Evolutionary conservation across 768 basidiomycete species (phyloP).

Genomic region (Lanmaoa pseudosensibilis): DNA sequence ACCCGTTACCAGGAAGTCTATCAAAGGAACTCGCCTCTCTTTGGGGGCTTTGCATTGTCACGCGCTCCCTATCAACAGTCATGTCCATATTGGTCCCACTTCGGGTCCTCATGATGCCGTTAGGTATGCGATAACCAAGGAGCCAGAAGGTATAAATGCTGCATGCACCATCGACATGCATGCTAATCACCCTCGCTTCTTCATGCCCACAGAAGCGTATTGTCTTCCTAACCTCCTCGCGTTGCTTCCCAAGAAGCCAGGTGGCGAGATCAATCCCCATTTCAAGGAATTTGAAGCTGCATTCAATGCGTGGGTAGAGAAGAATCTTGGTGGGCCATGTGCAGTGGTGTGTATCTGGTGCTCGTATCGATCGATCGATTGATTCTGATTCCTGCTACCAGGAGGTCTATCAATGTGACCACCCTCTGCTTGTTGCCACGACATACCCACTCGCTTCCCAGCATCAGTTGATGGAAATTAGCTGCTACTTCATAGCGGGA

Average conservation of each 20-base stretch:
- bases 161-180: background rate
- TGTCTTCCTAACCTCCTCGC: conserved; percentile 27
- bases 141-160: background rate
- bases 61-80: background rate
- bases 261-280: conserved; percentile 26
- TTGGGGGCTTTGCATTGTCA: too few relatives aligned
- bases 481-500: conserved; percentile 9
- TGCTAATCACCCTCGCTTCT: too few relatives aligned
- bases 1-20: background rate
- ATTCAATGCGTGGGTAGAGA: background rate
- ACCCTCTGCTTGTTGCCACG: conserved; percentile 11
- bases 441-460: conserved; percentile 26
- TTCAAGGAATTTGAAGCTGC: conserved; percentile 24
- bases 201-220: conserved; percentile 10
- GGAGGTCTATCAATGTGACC: conserved; percentile 28
- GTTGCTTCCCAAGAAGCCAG: conserved; percentile 28
- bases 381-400: background rate
- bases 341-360: background rate
- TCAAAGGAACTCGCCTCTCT: background rate
- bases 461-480: conserved; percentile 23
- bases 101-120: background rate
- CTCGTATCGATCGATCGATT: too few relatives aligned
- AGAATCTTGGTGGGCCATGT: background rate
- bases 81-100: background rate
- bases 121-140: background rate